phyloP scores from a whole-genome alignment of 495 filamentous ascomycete genomes.

The Penicillium ucsense region DNA sequence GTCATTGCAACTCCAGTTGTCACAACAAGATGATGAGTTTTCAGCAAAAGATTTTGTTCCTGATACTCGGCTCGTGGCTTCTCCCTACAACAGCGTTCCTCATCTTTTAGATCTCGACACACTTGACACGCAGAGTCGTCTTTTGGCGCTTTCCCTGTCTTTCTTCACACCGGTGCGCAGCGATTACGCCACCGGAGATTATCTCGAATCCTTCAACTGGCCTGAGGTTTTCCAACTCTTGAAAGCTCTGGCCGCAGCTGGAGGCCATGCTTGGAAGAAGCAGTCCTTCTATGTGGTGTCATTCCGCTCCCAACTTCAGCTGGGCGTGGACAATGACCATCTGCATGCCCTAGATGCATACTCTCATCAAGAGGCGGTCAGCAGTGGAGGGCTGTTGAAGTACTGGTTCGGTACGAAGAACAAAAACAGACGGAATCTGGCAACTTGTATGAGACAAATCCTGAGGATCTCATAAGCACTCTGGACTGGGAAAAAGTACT shows the following conservation, averaged over 20 bases:
- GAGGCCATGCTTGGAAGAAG: constrained; percentile 49
- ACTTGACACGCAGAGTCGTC: constrained; percentile 51
- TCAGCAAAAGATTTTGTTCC: constrained; percentile 1
- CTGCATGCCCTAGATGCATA: constrained; percentile 60
- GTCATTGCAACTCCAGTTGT: constrained; percentile 20
- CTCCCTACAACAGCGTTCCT: constrained; percentile 57
- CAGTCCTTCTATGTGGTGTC: constrained; percentile 71
- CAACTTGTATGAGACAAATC: constrained; percentile 47
- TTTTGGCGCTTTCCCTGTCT: constrained; percentile 64
- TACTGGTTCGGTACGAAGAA: constrained; percentile 76
- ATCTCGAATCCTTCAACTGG: constrained; percentile 74
- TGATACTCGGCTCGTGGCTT: constrained; percentile 45
- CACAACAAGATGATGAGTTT: constrained; percentile 1
- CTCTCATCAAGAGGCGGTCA: constrained; percentile 67
- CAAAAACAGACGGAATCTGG: constrained; percentile 54
- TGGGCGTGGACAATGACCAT: constrained; percentile 48
- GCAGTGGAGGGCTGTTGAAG: constrained; percentile 77
- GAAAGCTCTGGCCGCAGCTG: constrained; percentile 23
- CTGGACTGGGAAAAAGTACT: background rate
- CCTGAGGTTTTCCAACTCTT: constrained; percentile 47
- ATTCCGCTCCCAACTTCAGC: constrained; percentile 62
- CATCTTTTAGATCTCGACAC: constrained; percentile 64
- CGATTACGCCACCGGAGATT: constrained; percentile 70
- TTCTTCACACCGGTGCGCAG: constrained; percentile 47
- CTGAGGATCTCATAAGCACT: background rate